Conservation (phyloP, 1,284 basidiomycete species). For the Cryptococcus maquisensis region DNA sequence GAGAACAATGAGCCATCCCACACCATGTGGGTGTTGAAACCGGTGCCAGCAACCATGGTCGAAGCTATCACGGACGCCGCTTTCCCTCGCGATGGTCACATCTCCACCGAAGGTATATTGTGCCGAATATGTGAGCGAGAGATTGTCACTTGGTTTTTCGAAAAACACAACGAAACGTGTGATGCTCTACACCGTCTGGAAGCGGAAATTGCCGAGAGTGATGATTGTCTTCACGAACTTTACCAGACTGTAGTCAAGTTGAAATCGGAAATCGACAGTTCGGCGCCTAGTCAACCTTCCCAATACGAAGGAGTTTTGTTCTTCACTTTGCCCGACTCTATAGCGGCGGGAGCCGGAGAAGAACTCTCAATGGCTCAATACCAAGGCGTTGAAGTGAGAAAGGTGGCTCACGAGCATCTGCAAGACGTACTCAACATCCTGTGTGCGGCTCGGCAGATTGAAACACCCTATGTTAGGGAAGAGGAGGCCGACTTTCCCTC, state of each 20-base stretch:
- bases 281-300: slow-evolving; percentile 51
- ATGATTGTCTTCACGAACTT: slow-evolving; percentile 86
- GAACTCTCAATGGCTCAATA: slow-evolving; percentile 16
- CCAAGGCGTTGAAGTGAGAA: slow-evolving; percentile 72
- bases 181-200: slow-evolving; percentile 94
- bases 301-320: slow-evolving; percentile 88
- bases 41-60: slow-evolving; percentile 56
- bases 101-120: slow-evolving; percentile 80
- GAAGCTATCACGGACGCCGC: slow-evolving; percentile 43
- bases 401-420: slow-evolving; percentile 68
- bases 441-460: slow-evolving; percentile 72
- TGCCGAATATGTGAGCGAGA: slow-evolving; percentile 98
- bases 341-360: slow-evolving; percentile 17
- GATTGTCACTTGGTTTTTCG: slow-evolving; percentile 98
- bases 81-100: slow-evolving; percentile 68
- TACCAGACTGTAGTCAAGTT: slow-evolving; percentile 76
- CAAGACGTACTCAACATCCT: slow-evolving; percentile 83
- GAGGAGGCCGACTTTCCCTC: slow-evolving; percentile 86
- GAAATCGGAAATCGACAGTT: slow-evolving; percentile 55
- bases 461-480: slow-evolving; percentile 83
- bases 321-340: slow-evolving; percentile 49
- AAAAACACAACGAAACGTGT: slow-evolving; percentile 99
- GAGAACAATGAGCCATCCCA: slow-evolving; percentile 86
- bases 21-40: slow-evolving; percentile 99
- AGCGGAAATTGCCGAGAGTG: slow-evolving; percentile 88